Conservation (phyloP, 2,329 filamentous ascomycete genomes). For the Cladosporium sp. region DNA sequence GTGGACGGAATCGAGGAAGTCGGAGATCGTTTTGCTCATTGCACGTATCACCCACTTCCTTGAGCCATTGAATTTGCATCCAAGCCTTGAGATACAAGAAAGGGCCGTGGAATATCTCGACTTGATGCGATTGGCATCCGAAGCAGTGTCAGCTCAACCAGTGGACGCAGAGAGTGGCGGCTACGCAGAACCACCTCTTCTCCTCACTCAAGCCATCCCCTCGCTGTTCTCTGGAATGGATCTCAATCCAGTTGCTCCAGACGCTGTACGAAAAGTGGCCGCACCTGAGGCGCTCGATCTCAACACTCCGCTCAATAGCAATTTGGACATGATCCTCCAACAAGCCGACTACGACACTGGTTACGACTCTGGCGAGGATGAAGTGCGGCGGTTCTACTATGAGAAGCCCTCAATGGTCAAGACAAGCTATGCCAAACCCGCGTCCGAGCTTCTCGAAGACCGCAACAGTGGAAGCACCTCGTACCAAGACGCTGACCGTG, state of each 20-base stretch:
- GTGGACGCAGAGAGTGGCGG: constrained; percentile 54
- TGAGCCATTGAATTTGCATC: constrained; percentile 73
- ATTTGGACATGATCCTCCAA: constrained; percentile 63
- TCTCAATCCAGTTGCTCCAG: constrained; percentile 80
- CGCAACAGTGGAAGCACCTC: constrained; percentile 21
- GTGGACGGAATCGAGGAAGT: constrained; percentile 72
- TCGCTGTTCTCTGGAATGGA: constrained; percentile 81
- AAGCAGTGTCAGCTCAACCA: constrained; percentile 68
- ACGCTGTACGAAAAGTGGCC: constrained; percentile 82
- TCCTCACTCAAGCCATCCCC: constrained; percentile 87
- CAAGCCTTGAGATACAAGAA: constrained; percentile 90
- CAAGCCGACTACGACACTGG: constrained; percentile 43
- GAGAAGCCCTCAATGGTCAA: constrained; percentile 32
- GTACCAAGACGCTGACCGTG: constrained; percentile 41
- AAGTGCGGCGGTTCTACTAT: constrained; percentile 44
- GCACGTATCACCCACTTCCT: constrained; percentile 76
- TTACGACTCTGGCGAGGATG: constrained; percentile 37
- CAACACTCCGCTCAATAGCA: constrained; percentile 73
- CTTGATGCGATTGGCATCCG: constrained; percentile 76
- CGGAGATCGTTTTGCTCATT: constrained; percentile 70
- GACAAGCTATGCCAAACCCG: constrained; percentile 27
- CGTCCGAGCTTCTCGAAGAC: constrained; percentile 40
- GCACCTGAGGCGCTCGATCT: constrained; percentile 71
- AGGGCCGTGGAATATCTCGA: constrained; percentile 89
- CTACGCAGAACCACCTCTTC: constrained; percentile 70